A percentile compares a stretch with the other conserved stretches of the same genome.
Evolutionary conservation across 371 early-diverging fungal genomes (phyloP).

Genomic region (Thermomucor indicae-seudaticae): DNA sequence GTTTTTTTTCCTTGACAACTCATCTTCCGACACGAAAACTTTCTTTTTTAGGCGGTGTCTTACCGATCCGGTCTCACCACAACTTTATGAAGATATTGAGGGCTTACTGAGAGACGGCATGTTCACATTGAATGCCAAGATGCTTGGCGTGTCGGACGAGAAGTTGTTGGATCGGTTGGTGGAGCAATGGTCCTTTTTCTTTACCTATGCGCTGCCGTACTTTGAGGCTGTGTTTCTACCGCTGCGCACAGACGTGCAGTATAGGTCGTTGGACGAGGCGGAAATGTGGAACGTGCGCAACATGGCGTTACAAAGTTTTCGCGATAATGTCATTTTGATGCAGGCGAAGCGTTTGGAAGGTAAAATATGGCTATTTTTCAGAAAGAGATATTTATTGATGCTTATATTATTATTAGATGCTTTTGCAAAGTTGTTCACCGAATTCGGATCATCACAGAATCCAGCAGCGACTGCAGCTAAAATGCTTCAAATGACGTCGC

Average conservation of each 20-base stretch:
- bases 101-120: conserved; percentile 67
- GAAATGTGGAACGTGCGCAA: conserved; percentile 59
- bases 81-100: conserved; percentile 53
- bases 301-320: conserved; percentile 65
- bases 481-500: conserved; percentile 75
- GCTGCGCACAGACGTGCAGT: conserved; percentile 51
- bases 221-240: conserved; percentile 87
- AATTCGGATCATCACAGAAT: conserved; percentile 65
- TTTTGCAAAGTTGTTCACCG: conserved; percentile 63
- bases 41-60: conserved; percentile 50
- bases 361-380: conserved; percentile 15
- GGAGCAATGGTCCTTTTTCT: conserved; percentile 84
- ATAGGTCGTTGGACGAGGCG: conserved; percentile 34
- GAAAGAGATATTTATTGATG: not conserved
- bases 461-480: conserved; percentile 69
- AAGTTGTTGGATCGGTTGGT: conserved; percentile 67
- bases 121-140: conserved; percentile 68
- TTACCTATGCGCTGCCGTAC: conserved; percentile 80
- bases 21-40: too few relatives aligned
- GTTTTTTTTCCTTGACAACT: too few relatives aligned
- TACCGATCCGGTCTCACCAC: conserved; percentile 42
- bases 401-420: conserved; percentile 44
- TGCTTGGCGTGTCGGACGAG: conserved; percentile 70
- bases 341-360: conserved; percentile 67
- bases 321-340: conserved; percentile 68